Percentiles rank a stretch among this genome's conserved stretches.
Conservation (phyloP, 78 protist genomes). For the Dictyostelium discoideum region DNA sequence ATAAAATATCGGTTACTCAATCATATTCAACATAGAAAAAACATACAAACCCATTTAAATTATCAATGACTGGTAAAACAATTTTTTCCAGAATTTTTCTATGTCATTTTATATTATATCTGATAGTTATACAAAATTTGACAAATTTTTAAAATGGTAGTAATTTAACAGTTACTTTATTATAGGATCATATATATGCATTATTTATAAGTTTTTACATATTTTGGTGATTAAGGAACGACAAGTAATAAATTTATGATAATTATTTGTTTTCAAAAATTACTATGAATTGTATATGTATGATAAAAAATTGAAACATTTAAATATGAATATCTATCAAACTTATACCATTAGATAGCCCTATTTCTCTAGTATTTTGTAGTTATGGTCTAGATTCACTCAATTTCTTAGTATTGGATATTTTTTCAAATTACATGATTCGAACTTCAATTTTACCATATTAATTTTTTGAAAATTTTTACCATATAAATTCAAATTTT, state of each 20-base stretch:
- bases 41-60: too few species aligned
- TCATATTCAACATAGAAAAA: too few species aligned
- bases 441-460: background rate
- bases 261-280: background rate
- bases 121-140: background rate
- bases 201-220: too few species aligned
- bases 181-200: too few species aligned
- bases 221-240: background rate
- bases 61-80: too few species aligned
- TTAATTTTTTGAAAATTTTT: too few species aligned
- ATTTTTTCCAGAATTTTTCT: background rate
- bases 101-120: background rate
- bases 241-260: background rate
- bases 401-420: background rate
- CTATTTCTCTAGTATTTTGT: background rate
- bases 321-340: too few species aligned
- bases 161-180: background rate
- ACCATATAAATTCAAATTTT: background rate
- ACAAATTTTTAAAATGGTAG: background rate
- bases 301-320: too few species aligned
- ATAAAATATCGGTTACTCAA: background rate
- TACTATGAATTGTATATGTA: too few species aligned
- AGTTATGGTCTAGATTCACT: background rate
- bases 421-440: too few species aligned
- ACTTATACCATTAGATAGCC: background rate